phyloP scores from a whole-genome alignment of 441 rosid genomes.

The Aquilaria agallochum region DNA sequence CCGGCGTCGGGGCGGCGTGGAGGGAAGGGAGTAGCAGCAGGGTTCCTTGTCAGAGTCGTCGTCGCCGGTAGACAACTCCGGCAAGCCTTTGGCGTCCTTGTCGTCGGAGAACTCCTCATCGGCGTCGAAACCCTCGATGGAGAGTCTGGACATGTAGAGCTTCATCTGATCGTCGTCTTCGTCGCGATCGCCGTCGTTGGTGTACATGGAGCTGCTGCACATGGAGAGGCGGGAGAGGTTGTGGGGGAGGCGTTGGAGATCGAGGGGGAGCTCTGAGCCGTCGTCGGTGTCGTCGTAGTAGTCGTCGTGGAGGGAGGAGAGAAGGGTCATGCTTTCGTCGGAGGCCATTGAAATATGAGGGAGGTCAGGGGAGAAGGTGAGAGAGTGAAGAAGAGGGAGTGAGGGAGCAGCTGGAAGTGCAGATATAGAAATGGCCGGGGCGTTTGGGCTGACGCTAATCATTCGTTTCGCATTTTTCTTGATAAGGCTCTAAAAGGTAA shows the following conservation, averaged over 20 bases:
- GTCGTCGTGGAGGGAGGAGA: conserved; percentile 29
- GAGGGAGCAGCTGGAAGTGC: no score
- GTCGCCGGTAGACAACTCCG: conserved; percentile 3
- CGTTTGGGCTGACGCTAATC: no score
- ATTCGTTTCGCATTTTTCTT: no score
- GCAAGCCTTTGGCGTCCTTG: conserved; percentile 2
- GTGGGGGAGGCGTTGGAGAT: conserved; percentile 20
- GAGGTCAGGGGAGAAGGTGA: no score
- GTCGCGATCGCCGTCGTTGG: background rate
- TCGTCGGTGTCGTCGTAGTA: conserved; percentile 35
- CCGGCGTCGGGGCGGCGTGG: conserved; percentile 4
- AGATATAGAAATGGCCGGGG: no score
- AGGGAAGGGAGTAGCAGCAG: conserved; percentile 14
- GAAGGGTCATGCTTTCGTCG: conserved; percentile 30
- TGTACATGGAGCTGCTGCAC: conserved; percentile 50
- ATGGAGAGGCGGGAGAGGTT: conserved; percentile 61
- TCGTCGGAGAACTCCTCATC: conserved; percentile 13
- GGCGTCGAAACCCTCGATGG: conserved; percentile 16
- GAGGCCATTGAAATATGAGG: conserved; percentile 37
- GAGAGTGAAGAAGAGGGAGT: no score
- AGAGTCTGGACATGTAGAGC: conserved; percentile 14
- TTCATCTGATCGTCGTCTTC: conserved; percentile 3
- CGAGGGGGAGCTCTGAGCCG: conserved; percentile 24
- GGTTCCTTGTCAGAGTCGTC: conserved; percentile 17
- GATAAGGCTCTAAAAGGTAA: no score